Percentiles rank a stretch among this genome's conserved stretches.
phyloP scores from a whole-genome alignment of 2,329 filamentous ascomycete species.

The Aspergillus unguis region DNA sequence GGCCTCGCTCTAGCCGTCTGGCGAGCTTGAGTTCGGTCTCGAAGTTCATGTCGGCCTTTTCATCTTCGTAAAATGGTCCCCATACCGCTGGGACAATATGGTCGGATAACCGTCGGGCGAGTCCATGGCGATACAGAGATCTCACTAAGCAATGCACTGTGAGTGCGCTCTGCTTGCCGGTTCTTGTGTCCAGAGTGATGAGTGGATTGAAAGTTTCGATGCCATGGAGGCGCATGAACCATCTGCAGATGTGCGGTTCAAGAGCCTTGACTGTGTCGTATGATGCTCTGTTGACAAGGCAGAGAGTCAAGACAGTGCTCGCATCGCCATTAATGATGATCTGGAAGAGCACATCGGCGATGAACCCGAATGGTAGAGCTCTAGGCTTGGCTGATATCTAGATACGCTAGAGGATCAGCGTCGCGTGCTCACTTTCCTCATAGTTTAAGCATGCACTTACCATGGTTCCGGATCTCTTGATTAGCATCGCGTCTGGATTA shows the following conservation, averaged over 20 bases:
- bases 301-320: conserved; percentile 21
- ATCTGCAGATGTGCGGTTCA: conserved; percentile 27
- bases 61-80: conserved; percentile 25
- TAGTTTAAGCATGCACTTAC: neutral
- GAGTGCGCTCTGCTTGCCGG: conserved; percentile 19
- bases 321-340: conserved; percentile 27
- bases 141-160: conserved; percentile 24
- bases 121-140: conserved; percentile 23
- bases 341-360: conserved; percentile 30
- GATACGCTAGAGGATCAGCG: conserved; percentile 8
- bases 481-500: conserved; percentile 4
- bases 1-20: conserved; percentile 24
- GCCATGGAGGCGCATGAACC: conserved; percentile 44
- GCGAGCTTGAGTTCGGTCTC: conserved; percentile 26
- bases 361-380: conserved; percentile 20
- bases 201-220: conserved; percentile 57
- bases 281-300: conserved; percentile 26
- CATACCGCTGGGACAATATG: conserved; percentile 28
- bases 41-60: conserved; percentile 23
- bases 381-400: conserved; percentile 12
- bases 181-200: conserved; percentile 40
- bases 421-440: conserved; percentile 4
- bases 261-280: conserved; percentile 26
- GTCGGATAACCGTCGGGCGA: conserved; percentile 20
- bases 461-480: conserved; percentile 3